These are phyloP conservation scores for Termitomyces sp. DNA, from an alignment of 768 basidiomycete species.

Conservation along the genomic window DNA sequence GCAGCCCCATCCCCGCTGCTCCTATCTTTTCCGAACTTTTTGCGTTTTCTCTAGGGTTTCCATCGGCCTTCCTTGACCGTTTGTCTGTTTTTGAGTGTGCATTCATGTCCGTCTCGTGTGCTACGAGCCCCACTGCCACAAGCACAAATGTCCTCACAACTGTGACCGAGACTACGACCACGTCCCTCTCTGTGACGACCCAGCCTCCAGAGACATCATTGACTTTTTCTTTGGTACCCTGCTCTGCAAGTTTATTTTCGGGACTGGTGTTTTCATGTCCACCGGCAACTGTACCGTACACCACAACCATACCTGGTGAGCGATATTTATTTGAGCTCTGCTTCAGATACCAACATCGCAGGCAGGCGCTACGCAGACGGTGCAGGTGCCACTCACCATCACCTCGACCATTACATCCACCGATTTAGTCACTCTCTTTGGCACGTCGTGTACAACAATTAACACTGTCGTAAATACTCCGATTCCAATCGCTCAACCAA, in stretches of 20 bases:
- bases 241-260: conserved; percentile 18
- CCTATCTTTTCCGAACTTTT: not conserved
- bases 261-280: conserved; percentile 6
- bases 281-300: conserved; percentile 10
- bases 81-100: conserved; percentile 8
- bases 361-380: conserved; percentile 18
- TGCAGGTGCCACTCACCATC: conserved; percentile 36
- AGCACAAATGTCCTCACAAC: conserved; percentile 32
- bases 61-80: conserved; percentile 5
- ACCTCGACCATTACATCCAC: conserved; percentile 26
- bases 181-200: conserved; percentile 28
- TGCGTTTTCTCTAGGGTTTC: not conserved
- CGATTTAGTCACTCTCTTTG: conserved; percentile 36
- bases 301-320: conserved; percentile 20
- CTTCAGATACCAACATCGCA: conserved; percentile 7
- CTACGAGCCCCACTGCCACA: conserved; percentile 38
- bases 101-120: conserved; percentile 34
- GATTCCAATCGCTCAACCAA: not conserved
- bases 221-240: conserved; percentile 26
- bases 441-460: conserved; percentile 26
- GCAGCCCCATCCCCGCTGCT: conserved; percentile 5
- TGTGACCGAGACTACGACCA: conserved; percentile 28
- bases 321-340: conserved; percentile 12
- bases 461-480: not conserved
- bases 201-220: conserved; percentile 20